A percentile compares a stretch with the other conserved stretches of the same genome.
Evolutionary conservation across 192 early-diverging fungal genomes (phyloP).

Genomic region (Linnemannia exigua): DNA sequence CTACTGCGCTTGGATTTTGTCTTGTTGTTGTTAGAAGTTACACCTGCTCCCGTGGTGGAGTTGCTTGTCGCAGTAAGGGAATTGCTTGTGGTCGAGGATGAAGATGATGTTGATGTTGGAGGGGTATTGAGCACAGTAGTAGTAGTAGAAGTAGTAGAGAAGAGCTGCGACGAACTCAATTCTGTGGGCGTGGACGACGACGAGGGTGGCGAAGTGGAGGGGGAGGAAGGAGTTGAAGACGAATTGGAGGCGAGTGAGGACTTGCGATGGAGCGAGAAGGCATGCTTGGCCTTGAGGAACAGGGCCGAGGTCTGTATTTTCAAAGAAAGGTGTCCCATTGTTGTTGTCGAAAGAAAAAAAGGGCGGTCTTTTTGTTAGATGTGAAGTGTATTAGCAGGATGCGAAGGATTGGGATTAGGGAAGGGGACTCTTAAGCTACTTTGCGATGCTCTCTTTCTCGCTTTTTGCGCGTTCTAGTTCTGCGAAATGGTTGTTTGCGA

Average conservation of each 20-base stretch:
- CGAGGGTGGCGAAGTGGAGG: background rate
- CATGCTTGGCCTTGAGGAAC: constrained; percentile 52
- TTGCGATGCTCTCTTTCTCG: background rate
- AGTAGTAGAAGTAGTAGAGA: too few species aligned
- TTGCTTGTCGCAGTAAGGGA: background rate
- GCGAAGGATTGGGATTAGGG: background rate
- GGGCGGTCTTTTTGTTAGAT: background rate
- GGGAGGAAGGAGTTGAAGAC: background rate
- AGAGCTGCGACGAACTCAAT: background rate
- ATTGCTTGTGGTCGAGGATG: constrained; percentile 6
- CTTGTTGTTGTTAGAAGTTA: constrained; percentile 3
- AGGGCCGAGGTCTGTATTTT: constrained; percentile 53
- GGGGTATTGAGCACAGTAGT: background rate
- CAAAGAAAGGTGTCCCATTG: constrained; percentile 41
- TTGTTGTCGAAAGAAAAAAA: background rate
- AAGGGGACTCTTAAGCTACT: background rate
- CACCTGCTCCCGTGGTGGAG: background rate
- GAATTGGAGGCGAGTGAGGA: constrained; percentile 5
- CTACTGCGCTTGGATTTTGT: constrained; percentile 28
- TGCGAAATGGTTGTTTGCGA: background rate
- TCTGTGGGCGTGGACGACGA: constrained; percentile 1
- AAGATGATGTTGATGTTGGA: constrained; percentile 16
- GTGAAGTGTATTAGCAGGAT: background rate
- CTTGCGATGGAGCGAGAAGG: constrained; percentile 50
- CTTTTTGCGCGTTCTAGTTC: background rate